These are phyloP conservation scores for Penicillium sp. DNA, from an alignment of 2,329 filamentous ascomycete species.

Conservation along the genomic window DNA sequence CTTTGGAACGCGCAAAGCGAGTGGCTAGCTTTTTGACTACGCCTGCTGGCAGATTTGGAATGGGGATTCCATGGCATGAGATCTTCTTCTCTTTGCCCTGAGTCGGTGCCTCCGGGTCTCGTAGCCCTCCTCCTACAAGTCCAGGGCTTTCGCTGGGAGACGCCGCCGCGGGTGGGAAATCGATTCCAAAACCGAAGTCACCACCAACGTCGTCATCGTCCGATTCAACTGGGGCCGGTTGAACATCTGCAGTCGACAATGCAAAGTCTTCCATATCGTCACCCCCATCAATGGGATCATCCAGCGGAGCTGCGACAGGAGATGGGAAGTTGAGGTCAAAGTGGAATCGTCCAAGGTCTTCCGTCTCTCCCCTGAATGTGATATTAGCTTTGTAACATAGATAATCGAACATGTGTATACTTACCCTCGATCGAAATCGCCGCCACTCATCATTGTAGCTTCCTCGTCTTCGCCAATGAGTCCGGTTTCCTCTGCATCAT, in stretches of 20 bases:
- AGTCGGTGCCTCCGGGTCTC: slow-evolving; percentile 30
- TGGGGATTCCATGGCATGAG: slow-evolving; percentile 73
- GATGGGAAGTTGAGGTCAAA: slow-evolving; percentile 44
- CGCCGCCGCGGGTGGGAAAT: slow-evolving; percentile 26
- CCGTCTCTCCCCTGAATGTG: slow-evolving; percentile 43
- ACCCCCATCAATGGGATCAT: slow-evolving; percentile 33
- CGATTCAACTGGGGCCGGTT: slow-evolving; percentile 27
- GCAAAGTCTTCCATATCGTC: slow-evolving; percentile 40
- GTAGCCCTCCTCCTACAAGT: slow-evolving; percentile 38
- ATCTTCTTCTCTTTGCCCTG: slow-evolving; percentile 54
- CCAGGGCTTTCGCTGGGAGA: slow-evolving; percentile 35
- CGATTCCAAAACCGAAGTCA: slow-evolving; percentile 34
- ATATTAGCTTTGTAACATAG: slow-evolving; percentile 24
- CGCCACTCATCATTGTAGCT: slow-evolving; percentile 39
- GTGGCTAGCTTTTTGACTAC: slow-evolving; percentile 69
- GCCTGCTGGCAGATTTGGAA: slow-evolving; percentile 70
- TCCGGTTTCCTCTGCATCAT: slow-evolving; percentile 41
- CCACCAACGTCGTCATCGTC: slow-evolving; percentile 30
- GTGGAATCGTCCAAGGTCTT: slow-evolving; percentile 44
- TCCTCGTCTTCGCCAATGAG: slow-evolving; percentile 41
- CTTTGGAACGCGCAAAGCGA: slow-evolving; percentile 68
- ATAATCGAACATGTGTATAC: slow-evolving; percentile 15
- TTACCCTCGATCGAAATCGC: slow-evolving; percentile 42
- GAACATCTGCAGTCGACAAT: slow-evolving; percentile 30
- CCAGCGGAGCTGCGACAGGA: slow-evolving; percentile 32